Base-by-base conservation (phyloP, 495 filamentous ascomycete species). In the Penicillium paxilli region DNA sequence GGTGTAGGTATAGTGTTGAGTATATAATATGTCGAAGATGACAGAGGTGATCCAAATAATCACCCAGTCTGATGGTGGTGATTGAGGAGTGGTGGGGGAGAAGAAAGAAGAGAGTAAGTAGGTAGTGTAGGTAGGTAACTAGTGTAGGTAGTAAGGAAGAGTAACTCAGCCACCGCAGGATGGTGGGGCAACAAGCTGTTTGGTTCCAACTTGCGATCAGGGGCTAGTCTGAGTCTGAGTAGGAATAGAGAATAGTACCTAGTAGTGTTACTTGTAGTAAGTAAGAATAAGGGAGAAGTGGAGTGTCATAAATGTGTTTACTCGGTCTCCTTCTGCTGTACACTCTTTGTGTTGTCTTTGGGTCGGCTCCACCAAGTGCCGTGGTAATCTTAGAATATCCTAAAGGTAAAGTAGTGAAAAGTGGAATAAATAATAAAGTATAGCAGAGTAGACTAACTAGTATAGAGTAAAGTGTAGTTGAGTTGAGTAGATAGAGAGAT, bases 291-390 rank as follows among this genome's bases (percentile, higher is more conserved):
- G 11, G 11, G 30, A 14, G 30, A 5, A 32, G 46, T 17, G 33
- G 42, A 25, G n/a, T 50, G n/a, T n/a, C n/a, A n/a, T n/a, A n/a
- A n/a, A n/a, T n/a, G n/a, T 48, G 44, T 21, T 38, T 46, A 52
- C 11, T 12, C 23, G 4, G 35, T 50, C n/a, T n/a, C n/a, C n/a
- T n/a, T n/a, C n/a, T n/a, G n/a, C n/a, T n/a, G n/a, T n/a, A n/a
- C n/a, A n/a, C n/a, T n/a, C n/a, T n/a, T n/a, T n/a, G n/a, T n/a
- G n/a, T n/a, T n/a, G n/a, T n/a, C n/a, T n/a, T n/a, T n/a, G n/a
- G n/a, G n/a, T 60, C 44, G 53, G 57, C 33, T 32, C 30, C 30
- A 32, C 30, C 10, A 12, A 14, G 30, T 32, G 30, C 30, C 30
- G 30, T 32, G 30, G 30, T 32, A 32, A 3, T 32, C n/a, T n/a